Conservation (phyloP, 2,329 filamentous ascomycete genomes). For the Ascochyta rabiei region DNA sequence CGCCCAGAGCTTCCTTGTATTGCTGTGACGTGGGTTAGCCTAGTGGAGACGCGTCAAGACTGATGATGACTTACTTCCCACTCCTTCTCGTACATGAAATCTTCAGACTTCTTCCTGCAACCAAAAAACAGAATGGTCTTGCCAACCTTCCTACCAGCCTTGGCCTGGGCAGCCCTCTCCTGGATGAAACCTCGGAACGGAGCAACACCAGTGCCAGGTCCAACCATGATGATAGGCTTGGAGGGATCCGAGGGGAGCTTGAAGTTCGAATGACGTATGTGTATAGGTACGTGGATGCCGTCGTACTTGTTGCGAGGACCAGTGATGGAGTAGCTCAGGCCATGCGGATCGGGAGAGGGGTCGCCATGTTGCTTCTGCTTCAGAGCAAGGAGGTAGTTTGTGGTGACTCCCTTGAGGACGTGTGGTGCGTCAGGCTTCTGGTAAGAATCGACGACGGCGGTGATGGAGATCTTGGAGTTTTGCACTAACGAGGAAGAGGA, state of each 20-base stretch:
- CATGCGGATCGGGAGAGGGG: constrained; percentile 78
- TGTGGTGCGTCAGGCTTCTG: constrained; percentile 75
- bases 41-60: not conserved
- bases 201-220: constrained; percentile 93
- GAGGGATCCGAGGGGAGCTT: constrained; percentile 94
- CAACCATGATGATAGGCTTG: constrained; percentile 94
- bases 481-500: constrained; percentile 95
- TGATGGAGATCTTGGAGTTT: constrained; percentile 93
- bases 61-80: constrained; percentile 74
- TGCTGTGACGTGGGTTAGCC: constrained; percentile 60
- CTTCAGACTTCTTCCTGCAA: constrained; percentile 84
- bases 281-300: constrained; percentile 91
- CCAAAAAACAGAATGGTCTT: constrained; percentile 93
- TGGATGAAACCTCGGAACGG: constrained; percentile 96
- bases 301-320: constrained; percentile 97
- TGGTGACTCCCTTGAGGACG: constrained; percentile 90
- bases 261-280: constrained; percentile 98
- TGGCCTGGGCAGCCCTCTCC: constrained; percentile 83
- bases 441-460: constrained; percentile 88
- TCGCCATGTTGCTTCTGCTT: constrained; percentile 97
- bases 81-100: constrained; percentile 90
- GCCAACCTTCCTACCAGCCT: constrained; percentile 81
- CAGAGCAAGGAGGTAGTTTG: constrained; percentile 92
- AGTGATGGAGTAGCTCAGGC: constrained; percentile 81
- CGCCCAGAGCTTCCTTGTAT: constrained; percentile 81